Conservation (phyloP, 306 rosid species). For the Potentilla sterilis region DNA sequence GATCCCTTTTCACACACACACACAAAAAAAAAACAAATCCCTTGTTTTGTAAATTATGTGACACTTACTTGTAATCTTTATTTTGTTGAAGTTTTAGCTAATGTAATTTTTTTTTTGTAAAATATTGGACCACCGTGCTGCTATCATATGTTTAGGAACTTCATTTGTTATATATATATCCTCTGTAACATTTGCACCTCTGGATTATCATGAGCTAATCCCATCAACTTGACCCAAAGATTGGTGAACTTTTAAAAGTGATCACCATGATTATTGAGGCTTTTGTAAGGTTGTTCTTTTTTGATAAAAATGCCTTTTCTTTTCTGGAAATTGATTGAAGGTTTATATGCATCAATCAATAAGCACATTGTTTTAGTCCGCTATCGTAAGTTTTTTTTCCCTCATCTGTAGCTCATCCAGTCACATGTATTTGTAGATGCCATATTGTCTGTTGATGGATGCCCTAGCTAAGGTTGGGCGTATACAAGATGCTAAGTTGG, state of each 20-base stretch:
- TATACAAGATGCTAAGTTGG: slow-evolving; percentile 62
- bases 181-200: not conserved
- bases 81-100: not conserved
- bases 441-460: slow-evolving; percentile 80
- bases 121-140: not conserved
- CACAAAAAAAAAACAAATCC: too few relatives aligned
- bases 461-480: slow-evolving; percentile 77
- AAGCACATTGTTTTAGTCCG: not conserved
- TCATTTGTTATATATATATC: not conserved
- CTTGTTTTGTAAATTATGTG: not conserved
- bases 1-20: too few relatives aligned
- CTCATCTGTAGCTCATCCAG: not conserved
- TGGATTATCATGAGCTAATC: not conserved
- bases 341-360: not conserved
- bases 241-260: not conserved
- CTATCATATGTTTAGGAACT: not conserved
- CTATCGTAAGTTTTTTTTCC: not conserved
- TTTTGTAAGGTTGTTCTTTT: not conserved
- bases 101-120: not conserved
- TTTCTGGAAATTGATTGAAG: not conserved
- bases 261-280: not conserved
- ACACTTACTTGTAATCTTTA: not conserved
- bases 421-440: slow-evolving; percentile 56
- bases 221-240: not conserved
- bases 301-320: not conserved